Conservation (phyloP, 331 rosid genomes). For the Rhamnella rubrinervis region DNA sequence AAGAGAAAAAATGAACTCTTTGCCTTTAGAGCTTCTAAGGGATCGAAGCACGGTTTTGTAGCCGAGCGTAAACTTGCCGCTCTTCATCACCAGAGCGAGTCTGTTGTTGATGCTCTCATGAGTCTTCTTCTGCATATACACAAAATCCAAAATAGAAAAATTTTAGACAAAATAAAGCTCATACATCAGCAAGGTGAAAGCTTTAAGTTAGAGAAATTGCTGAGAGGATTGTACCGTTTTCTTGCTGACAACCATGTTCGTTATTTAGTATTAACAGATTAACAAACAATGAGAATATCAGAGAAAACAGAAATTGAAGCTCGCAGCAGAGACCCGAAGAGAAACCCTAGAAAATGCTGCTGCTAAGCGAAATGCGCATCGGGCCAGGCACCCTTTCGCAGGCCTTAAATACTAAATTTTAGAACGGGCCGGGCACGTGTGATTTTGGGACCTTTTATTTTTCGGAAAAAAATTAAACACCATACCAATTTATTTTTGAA, state of each 20-base stretch:
- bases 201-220: background rate
- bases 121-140: slow-evolving; percentile 73
- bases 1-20: no score
- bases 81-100: slow-evolving; percentile 94
- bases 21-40: slow-evolving; percentile 79
- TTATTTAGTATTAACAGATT: no score
- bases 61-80: slow-evolving; percentile 76
- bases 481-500: no score
- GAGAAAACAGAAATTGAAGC: no score
- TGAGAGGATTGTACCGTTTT: slow-evolving; percentile 1
- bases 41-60: slow-evolving; percentile 86
- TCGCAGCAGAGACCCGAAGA: no score
- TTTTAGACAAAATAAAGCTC: background rate
- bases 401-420: background rate
- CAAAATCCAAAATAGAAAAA: background rate
- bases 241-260: slow-evolving; percentile 14
- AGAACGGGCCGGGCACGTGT: no score
- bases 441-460: no score
- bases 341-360: background rate
- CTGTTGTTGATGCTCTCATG: slow-evolving; percentile 90
- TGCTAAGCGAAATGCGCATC: background rate
- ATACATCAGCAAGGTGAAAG: background rate
- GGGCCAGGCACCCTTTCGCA: background rate
- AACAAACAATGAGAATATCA: no score
- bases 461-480: no score